Percentiles rank a stretch among this genome's conserved stretches.
Evolutionary conservation across 768 basidiomycete genomes (phyloP).

Genomic region (Mycena alexandri): DNA sequence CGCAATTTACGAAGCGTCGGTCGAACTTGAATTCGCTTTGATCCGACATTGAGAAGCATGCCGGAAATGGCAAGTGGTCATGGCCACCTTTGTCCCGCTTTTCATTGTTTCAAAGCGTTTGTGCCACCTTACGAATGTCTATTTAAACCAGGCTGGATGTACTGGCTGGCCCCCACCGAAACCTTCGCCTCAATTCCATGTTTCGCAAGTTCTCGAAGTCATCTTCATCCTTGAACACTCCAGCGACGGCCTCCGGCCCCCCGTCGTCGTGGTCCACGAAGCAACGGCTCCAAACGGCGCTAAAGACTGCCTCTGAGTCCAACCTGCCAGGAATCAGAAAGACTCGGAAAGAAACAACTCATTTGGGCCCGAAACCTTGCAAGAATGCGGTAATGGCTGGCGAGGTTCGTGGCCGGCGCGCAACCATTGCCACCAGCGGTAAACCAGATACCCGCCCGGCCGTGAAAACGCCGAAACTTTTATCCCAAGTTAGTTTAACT

Average conservation of each 20-base stretch:
- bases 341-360: background rate
- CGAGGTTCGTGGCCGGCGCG: slow-evolving; percentile 21
- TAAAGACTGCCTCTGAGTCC: slow-evolving; percentile 23
- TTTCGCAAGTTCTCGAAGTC: slow-evolving; percentile 28
- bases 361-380: background rate
- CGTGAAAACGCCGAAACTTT: background rate
- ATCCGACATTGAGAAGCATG: slow-evolving; percentile 8
- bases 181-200: slow-evolving; percentile 3
- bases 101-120: slow-evolving; percentile 32
- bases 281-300: background rate
- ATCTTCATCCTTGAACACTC: background rate
- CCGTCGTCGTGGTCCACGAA: background rate
- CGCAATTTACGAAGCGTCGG: no score
- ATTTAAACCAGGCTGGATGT: slow-evolving; percentile 19
- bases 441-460: background rate
- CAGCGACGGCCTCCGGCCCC: background rate
- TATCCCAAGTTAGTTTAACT: background rate
- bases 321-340: slow-evolving; percentile 5
- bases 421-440: slow-evolving; percentile 18
- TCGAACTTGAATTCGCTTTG: background rate
- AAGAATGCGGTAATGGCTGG: background rate
- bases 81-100: slow-evolving; percentile 19
- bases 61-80: slow-evolving; percentile 23
- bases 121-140: slow-evolving; percentile 27
- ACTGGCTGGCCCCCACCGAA: background rate